Evolutionary conservation across 257 asterid species (phyloP).

Genomic region (Knoxia roxburghii): DNA sequence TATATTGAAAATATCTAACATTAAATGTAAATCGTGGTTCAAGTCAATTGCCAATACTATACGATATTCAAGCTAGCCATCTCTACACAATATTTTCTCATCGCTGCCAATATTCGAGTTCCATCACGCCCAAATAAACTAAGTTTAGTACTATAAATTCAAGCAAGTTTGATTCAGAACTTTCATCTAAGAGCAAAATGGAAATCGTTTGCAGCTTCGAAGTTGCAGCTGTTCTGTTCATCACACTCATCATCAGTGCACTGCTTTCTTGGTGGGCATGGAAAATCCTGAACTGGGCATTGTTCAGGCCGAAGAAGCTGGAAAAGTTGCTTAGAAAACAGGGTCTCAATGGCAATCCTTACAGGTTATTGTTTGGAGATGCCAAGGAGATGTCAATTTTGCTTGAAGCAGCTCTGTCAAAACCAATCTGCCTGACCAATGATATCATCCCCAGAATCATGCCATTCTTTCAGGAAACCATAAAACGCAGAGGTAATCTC

Average conservation of each 20-base stretch:
- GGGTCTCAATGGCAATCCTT: neutral
- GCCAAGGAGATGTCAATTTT: neutral
- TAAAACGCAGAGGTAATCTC: neutral
- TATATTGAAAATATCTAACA: too few species aligned
- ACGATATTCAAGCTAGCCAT: too few species aligned
- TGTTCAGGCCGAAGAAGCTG: slow-evolving; percentile 1
- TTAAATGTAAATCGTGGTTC: too few species aligned
- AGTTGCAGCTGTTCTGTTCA: neutral
- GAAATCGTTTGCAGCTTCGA: neutral
- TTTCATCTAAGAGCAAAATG: neutral
- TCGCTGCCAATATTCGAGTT: too few species aligned
- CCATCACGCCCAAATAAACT: too few species aligned
- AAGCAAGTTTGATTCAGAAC: neutral
- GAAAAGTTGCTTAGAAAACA: slow-evolving; percentile 1
- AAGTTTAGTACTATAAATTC: too few species aligned
- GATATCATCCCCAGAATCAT: neutral
- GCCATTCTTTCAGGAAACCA: neutral
- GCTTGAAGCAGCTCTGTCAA: neutral
- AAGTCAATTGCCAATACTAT: too few species aligned
- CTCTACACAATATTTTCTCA: too few species aligned
- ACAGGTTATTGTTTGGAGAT: slow-evolving; percentile 3
- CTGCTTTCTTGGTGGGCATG: neutral
- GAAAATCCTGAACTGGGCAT: slow-evolving; percentile 5
- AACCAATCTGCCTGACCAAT: neutral
- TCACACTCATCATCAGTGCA: neutral